Conservation (phyloP, 202 grass and related monocot genomes). For the Carex sylvatica region DNA sequence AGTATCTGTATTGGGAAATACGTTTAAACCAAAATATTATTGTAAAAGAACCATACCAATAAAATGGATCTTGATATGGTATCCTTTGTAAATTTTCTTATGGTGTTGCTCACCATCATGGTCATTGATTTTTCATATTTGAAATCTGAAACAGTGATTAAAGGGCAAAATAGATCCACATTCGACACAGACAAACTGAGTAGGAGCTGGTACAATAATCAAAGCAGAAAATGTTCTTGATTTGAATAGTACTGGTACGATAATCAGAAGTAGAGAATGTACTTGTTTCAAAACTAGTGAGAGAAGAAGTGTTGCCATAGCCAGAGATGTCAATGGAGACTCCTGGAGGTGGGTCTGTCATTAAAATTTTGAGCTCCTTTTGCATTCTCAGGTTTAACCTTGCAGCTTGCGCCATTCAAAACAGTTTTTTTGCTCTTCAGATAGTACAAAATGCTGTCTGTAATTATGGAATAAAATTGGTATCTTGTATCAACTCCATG, state of each 20-base stretch:
- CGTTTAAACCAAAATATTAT: background rate
- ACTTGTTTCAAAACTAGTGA: slow-evolving; percentile 67
- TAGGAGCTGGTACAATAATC: background rate
- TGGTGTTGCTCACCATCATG: too few species aligned
- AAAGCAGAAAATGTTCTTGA: background rate
- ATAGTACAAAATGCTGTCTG: background rate
- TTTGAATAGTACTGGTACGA: background rate
- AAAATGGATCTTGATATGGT: too few species aligned
- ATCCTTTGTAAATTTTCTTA: too few species aligned
- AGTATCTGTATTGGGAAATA: background rate
- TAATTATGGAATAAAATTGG: background rate
- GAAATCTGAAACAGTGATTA: too few species aligned
- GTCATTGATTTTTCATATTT: too few species aligned
- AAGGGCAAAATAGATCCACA: too few species aligned
- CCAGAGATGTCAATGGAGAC: slow-evolving; percentile 66
- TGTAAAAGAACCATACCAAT: too few species aligned
- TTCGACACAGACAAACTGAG: background rate
- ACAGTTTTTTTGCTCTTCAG: slow-evolving; percentile 1
- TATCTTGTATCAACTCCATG: background rate
- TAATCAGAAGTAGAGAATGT: slow-evolving; percentile 19
- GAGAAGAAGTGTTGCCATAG: slow-evolving; percentile 39
- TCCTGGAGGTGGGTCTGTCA: slow-evolving; percentile 71
- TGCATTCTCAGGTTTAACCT: slow-evolving; percentile 78
- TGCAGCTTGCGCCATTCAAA: slow-evolving; percentile 62
- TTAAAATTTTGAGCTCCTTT: slow-evolving; percentile 80